Evolutionary conservation across 768 basidiomycete species (phyloP).

Genomic region (Crassisporium funariophilum): DNA sequence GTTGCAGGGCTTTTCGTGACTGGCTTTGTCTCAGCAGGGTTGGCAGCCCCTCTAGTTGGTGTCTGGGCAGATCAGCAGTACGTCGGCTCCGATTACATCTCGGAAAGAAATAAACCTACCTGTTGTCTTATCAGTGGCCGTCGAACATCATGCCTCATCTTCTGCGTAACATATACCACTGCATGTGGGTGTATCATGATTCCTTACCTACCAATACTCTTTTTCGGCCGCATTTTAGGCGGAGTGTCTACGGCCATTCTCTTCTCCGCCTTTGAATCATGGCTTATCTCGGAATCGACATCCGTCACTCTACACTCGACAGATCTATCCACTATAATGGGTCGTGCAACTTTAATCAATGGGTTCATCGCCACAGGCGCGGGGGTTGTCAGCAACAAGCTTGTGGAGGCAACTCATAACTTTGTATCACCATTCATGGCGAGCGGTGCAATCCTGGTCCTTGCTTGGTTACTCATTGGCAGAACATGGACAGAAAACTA

Average conservation of each 20-base stretch:
- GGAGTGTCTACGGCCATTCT: slow-evolving; percentile 77
- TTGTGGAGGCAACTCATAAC: slow-evolving; percentile 52
- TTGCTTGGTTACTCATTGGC: slow-evolving; percentile 60
- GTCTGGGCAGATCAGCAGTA: slow-evolving; percentile 80
- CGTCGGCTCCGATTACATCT: slow-evolving; percentile 23
- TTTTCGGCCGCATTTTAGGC: slow-evolving; percentile 65
- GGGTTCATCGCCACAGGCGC: slow-evolving; percentile 71
- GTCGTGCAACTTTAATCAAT: slow-evolving; percentile 72
- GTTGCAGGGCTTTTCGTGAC: slow-evolving; percentile 79
- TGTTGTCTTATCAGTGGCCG: slow-evolving; percentile 51
- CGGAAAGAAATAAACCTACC: not conserved
- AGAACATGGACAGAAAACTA: slow-evolving; percentile 71
- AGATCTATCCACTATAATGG: slow-evolving; percentile 70
- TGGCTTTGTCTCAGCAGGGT: slow-evolving; percentile 70
- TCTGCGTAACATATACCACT: slow-evolving; percentile 66
- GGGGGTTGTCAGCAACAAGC: slow-evolving; percentile 66
- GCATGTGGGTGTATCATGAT: slow-evolving; percentile 63
- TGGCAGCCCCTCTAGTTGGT: slow-evolving; percentile 71
- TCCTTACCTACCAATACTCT: slow-evolving; percentile 57
- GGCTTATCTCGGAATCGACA: slow-evolving; percentile 68
- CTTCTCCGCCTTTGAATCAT: slow-evolving; percentile 76
- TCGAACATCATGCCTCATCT: slow-evolving; percentile 65
- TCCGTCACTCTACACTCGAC: slow-evolving; percentile 50
- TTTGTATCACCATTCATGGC: slow-evolving; percentile 70
- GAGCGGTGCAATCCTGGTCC: slow-evolving; percentile 54